Evolutionary conservation across 2,329 filamentous ascomycete species (phyloP).

Genomic region (Ceratocystis lukuohia): DNA sequence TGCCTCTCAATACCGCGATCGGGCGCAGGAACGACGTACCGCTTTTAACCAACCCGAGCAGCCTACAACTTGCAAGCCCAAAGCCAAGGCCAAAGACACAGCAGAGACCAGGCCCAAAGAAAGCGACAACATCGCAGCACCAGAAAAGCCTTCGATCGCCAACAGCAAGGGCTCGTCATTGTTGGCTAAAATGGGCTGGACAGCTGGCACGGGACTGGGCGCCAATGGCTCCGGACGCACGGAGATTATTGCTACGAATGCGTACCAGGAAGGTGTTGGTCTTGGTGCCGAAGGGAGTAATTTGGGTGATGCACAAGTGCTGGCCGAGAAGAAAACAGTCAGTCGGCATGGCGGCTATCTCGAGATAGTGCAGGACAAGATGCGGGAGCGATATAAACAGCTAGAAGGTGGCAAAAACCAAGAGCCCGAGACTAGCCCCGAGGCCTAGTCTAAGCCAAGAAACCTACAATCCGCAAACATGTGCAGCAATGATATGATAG

Average conservation of each 20-base stretch:
- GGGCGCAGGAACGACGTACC: slow-evolving; percentile 52
- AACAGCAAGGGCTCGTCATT: slow-evolving; percentile 49
- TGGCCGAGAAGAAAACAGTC: slow-evolving; percentile 48
- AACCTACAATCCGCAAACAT: not conserved
- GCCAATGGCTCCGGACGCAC: slow-evolving; percentile 49
- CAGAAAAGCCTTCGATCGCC: slow-evolving; percentile 24
- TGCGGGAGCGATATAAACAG: slow-evolving; percentile 50
- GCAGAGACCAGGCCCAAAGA: slow-evolving; percentile 27
- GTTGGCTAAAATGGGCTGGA: slow-evolving; percentile 63
- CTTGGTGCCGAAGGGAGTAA: slow-evolving; percentile 57
- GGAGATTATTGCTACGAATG: slow-evolving; percentile 48
- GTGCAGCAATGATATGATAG: not conserved
- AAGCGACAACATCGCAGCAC: not conserved
- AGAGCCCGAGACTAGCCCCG: not conserved
- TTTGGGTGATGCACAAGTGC: slow-evolving; percentile 51
- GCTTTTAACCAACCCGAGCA: slow-evolving; percentile 48
- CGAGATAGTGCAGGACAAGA: slow-evolving; percentile 50
- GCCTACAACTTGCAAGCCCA: slow-evolving; percentile 27
- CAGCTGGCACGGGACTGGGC: slow-evolving; percentile 49
- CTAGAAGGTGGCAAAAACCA: slow-evolving; percentile 26
- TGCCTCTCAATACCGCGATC: slow-evolving; percentile 43
- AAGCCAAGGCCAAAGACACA: slow-evolving; percentile 11
- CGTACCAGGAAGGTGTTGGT: slow-evolving; percentile 56
- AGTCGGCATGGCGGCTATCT: slow-evolving; percentile 50
- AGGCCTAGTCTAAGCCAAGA: not conserved